These are phyloP conservation scores for Aspergillus conjunctus DNA, from an alignment of 495 filamentous ascomycete species.

Conservation along the genomic window DNA sequence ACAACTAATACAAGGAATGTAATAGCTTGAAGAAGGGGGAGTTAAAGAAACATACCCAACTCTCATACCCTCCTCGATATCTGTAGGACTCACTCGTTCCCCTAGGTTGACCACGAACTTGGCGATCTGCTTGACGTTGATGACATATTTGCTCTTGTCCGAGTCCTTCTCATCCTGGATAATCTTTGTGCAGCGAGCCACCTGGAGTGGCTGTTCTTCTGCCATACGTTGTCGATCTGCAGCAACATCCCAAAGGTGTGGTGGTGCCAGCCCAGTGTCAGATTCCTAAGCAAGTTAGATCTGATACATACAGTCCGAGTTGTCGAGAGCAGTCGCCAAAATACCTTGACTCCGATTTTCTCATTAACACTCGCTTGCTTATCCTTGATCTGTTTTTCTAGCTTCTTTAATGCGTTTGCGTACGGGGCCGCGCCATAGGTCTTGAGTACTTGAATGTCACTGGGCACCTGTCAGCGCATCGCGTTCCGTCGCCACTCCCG, in stretches of 20 bases:
- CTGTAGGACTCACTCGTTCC: constrained; percentile 93
- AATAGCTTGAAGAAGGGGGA: not conserved
- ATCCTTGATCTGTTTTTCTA: constrained; percentile 98
- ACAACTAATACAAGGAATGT: not conserved
- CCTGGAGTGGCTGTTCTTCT: constrained; percentile 96
- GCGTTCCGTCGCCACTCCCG: not conserved
- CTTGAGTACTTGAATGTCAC: constrained; percentile 98
- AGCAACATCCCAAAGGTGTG: constrained; percentile 98
- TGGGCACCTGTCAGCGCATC: constrained; percentile 36
- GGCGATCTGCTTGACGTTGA: constrained; percentile 99
- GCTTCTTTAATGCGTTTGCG: constrained; percentile 85
- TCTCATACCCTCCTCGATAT: constrained; percentile 99
- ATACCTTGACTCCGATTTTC: constrained; percentile 84
- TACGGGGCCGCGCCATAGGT: constrained; percentile 98
- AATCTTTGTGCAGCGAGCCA: constrained; percentile 98
- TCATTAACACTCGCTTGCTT: constrained; percentile 95
- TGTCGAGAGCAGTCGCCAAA: constrained; percentile 5
- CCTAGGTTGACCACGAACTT: constrained; percentile 99
- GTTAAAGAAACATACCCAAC: constrained; percentile 63
- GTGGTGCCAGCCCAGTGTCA: constrained; percentile 95
- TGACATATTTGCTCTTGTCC: constrained; percentile 99
- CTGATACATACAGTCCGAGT: constrained; percentile 14
- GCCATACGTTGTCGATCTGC: constrained; percentile 97
- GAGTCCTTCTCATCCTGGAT: constrained; percentile 95
- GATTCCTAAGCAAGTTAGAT: constrained; percentile 70